Evolutionary conservation across 83 land plant genomes (phyloP).

Genomic region (Diphasiastrum complanatum): DNA sequence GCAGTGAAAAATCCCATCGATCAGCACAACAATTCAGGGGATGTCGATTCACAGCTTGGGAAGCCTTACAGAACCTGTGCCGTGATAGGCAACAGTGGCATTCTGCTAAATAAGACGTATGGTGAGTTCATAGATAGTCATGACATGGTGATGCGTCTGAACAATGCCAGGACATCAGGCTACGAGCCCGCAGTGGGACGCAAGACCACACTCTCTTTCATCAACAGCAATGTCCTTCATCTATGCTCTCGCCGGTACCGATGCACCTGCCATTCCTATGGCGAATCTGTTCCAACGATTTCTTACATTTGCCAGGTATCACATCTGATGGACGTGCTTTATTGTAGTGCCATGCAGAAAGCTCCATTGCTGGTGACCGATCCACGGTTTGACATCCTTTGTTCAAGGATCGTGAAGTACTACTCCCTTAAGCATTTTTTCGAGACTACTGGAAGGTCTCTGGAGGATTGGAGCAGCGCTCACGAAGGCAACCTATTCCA

Average conservation of each 20-base stretch:
- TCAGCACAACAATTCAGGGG: neutral
- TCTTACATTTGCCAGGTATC: neutral
- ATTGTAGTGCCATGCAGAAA: neutral
- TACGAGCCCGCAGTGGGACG: neutral
- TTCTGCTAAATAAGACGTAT: neutral
- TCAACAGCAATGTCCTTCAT: neutral
- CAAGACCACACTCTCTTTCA: slow-evolving; percentile 5
- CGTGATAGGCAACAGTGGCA: slow-evolving; percentile 3
- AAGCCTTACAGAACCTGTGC: neutral
- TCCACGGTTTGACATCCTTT: neutral
- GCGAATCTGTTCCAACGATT: neutral
- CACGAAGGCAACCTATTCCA: slow-evolving; percentile 1
- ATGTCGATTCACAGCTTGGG: neutral
- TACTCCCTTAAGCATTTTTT: slow-evolving; percentile 1
- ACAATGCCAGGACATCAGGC: neutral
- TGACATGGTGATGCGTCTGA: neutral
- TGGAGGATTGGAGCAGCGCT: neutral
- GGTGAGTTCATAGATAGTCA: slow-evolving; percentile 2
- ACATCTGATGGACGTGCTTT: neutral
- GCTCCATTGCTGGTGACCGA: slow-evolving; percentile 3
- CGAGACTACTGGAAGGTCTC: neutral
- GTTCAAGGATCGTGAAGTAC: neutral
- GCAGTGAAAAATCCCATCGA: slow-evolving; percentile 7
- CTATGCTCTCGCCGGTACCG: neutral
- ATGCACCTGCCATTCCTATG: slow-evolving; percentile 2